These are phyloP conservation scores for Phytophthora pistaciae DNA, from an alignment of 352 stramenopile species.

Conservation along the genomic window DNA sequence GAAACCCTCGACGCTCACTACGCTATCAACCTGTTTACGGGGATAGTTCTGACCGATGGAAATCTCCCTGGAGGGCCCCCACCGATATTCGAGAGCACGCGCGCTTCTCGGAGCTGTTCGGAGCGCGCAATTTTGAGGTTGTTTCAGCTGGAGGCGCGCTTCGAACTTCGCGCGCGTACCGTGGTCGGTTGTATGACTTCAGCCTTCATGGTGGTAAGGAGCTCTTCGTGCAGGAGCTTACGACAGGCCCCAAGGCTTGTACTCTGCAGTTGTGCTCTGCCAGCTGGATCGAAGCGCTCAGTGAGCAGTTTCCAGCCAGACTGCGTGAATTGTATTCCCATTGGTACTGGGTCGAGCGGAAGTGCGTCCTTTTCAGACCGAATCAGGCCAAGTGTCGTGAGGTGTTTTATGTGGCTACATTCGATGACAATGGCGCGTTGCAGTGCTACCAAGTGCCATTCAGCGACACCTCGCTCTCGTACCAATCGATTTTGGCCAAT, in stretches of 20 bases:
- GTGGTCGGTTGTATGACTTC: constrained; percentile 53
- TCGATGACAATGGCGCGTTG: constrained; percentile 14
- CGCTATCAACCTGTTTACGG: constrained; percentile 62
- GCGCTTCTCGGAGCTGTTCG: constrained; percentile 53
- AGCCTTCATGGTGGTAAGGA: constrained; percentile 20
- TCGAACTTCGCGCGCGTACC: too few species aligned
- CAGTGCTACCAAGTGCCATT: constrained; percentile 48
- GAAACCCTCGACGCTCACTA: constrained; percentile 30
- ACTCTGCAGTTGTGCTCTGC: constrained; percentile 46
- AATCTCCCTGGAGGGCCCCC: constrained; percentile 40
- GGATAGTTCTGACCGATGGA: constrained; percentile 51
- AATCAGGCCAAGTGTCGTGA: constrained; percentile 20
- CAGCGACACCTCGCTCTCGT: constrained; percentile 23
- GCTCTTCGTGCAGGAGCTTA: constrained; percentile 49
- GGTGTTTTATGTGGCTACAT: constrained; percentile 31
- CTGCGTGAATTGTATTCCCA: constrained; percentile 49
- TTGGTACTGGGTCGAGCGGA: constrained; percentile 61
- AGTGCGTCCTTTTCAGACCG: constrained; percentile 50
- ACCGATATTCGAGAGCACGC: constrained; percentile 34
- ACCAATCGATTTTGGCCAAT: constrained; percentile 19
- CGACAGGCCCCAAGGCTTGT: too few species aligned
- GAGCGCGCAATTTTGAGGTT: constrained; percentile 60
- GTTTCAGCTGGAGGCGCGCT: constrained; percentile 28
- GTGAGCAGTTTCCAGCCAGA: constrained; percentile 28
- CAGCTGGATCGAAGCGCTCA: constrained; percentile 37